A percentile compares a stretch with the other conserved stretches of the same genome.
These are phyloP conservation scores for Nemania bipapillata DNA, from an alignment of 2,329 filamentous ascomycete species.

Conservation along the genomic window DNA sequence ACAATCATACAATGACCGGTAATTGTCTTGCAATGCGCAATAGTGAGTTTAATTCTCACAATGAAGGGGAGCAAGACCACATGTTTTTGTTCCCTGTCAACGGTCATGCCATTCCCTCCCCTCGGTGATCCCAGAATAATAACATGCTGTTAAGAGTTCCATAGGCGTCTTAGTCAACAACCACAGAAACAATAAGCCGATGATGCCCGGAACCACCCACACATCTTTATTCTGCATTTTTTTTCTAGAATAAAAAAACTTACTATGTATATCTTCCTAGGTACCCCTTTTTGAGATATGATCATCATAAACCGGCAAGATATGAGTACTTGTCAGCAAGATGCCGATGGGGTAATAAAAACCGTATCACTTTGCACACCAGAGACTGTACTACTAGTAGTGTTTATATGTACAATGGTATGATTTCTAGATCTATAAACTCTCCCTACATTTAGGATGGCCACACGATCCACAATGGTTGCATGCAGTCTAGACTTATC, in stretches of 20 bases:
- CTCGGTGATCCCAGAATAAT: slow-evolving; percentile 30
- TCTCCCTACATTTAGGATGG: slow-evolving; percentile 15
- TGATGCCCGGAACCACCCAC: slow-evolving; percentile 33
- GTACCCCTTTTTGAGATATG: slow-evolving; percentile 16
- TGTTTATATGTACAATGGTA: slow-evolving; percentile 17
- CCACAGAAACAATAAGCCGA: slow-evolving; percentile 36
- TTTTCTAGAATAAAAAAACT: slow-evolving; percentile 20
- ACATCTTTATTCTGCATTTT: not conserved
- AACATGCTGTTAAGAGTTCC: slow-evolving; percentile 2
- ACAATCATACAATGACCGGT: slow-evolving; percentile 1
- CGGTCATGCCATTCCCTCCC: slow-evolving; percentile 2
- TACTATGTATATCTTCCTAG: slow-evolving; percentile 9
- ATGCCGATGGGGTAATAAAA: not conserved
- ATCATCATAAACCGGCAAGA: slow-evolving; percentile 1
- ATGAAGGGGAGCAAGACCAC: slow-evolving; percentile 4
- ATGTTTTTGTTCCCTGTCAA: slow-evolving; percentile 10
- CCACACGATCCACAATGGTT: slow-evolving; percentile 24
- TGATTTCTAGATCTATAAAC: slow-evolving; percentile 20
- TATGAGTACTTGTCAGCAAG: not conserved
- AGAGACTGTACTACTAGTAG: slow-evolving; percentile 7
- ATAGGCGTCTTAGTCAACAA: slow-evolving; percentile 14
- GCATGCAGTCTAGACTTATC: slow-evolving; percentile 26
- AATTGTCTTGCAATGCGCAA: not conserved
- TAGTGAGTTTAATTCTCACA: slow-evolving; percentile 9
- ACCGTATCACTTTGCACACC: slow-evolving; percentile 1